Base-by-base conservation (phyloP, 1,139 yeast species). In the Suhomyces panamericanus region DNA sequence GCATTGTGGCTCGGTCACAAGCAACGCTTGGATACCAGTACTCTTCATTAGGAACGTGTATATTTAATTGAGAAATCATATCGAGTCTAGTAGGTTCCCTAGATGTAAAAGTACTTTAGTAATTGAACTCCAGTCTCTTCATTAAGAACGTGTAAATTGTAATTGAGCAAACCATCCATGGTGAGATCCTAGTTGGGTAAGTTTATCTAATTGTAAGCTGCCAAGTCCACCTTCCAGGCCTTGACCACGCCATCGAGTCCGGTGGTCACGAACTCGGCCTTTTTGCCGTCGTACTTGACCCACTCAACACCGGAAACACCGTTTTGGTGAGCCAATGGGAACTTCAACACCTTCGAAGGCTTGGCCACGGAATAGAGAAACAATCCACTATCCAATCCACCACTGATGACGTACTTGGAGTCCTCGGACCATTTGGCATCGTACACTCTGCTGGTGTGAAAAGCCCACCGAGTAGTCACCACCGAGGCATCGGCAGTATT, bases 401-500 rank as follows among this genome's bases (percentile, higher is more conserved):
- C 95, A 49, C 93, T 81, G 16, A 84, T 85, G 40, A 87, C 77
- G 54, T 76, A 82, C 54, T 84, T 80, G 44, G 89, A 86, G 54
- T 86, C 90, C 3, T 70, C 64, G 37, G 85, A 78, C 98, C 98
- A 93, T 29, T 81, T 67, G 39, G 95, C 86, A 32, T 85, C 80
- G 45, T 80, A 82, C 48, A 93, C 85, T 47, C 79, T 82, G 46
- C 96, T 84, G 3, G 91, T 86, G 63, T 95, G 97, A 81, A 87
- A 91, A 0, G 96, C 85, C 99, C 99, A 93, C 60, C 98, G 80
- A 0, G 95, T 81, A 1, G 98, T 90, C 38, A 86, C 80, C 7
- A 87, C 72, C 7, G 77, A 58, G 34, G 75, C 79, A 39, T 81
- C 82, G 1, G 67, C 64, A 14, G 80, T 62, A 49, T 81, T 77